These are phyloP conservation scores for Phytophthora kernoviae DNA, from an alignment of 352 stramenopile genomes.

Conservation along the genomic window DNA sequence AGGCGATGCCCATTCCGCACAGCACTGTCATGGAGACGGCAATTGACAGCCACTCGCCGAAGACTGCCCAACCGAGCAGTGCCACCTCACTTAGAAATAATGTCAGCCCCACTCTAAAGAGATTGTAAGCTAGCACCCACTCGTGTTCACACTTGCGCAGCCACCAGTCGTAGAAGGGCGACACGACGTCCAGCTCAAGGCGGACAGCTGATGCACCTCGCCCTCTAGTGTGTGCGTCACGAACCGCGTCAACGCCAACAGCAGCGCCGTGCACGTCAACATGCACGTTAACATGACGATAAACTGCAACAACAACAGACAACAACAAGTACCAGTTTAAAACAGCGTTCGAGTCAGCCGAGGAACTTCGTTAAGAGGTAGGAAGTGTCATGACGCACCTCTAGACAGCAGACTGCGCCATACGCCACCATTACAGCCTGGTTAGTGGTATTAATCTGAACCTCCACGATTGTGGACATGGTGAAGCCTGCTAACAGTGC, in stretches of 20 bases:
- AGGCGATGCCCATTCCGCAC: slow-evolving; percentile 46
- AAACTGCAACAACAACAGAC: slow-evolving; percentile 43
- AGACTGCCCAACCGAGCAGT: slow-evolving; percentile 67
- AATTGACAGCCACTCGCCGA: slow-evolving; percentile 52
- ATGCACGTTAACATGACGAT: slow-evolving; percentile 82
- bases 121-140: slow-evolving; percentile 67
- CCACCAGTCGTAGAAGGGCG: slow-evolving; percentile 80
- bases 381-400: background rate
- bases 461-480: slow-evolving; percentile 80
- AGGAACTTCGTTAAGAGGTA: background rate
- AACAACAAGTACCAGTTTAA: slow-evolving; percentile 1
- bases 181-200: slow-evolving; percentile 75
- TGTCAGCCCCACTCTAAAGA: slow-evolving; percentile 61
- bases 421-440: slow-evolving; percentile 58
- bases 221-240: slow-evolving; percentile 76
- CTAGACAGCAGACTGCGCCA: slow-evolving; percentile 55
- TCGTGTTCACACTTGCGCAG: slow-evolving; percentile 71
- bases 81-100: slow-evolving; percentile 67
- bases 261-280: slow-evolving; percentile 69
- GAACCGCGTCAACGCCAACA: slow-evolving; percentile 76
- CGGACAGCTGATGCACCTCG: slow-evolving; percentile 58
- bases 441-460: slow-evolving; percentile 53
- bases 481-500: slow-evolving; percentile 71
- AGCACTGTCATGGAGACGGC: slow-evolving; percentile 55
- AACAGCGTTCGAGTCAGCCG: slow-evolving; percentile 4